phyloP scores from a whole-genome alignment of 306 rosid species.

The Prunus mongolica region DNA sequence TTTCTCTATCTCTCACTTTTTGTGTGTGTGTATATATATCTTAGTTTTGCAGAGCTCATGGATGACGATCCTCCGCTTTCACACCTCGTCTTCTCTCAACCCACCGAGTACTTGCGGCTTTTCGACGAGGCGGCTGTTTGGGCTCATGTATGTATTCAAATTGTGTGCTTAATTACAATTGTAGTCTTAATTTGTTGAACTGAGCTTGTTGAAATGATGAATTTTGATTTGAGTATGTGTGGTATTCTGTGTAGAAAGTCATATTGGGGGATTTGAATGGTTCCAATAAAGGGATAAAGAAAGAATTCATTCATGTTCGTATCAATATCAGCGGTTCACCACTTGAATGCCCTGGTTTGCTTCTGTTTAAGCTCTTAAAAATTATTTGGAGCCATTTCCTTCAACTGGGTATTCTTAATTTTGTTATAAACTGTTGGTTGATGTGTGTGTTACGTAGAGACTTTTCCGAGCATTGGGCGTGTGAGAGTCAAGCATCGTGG shows the following conservation, averaged over 20 bases:
- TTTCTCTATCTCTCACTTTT: neutral
- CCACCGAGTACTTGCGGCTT: constrained; percentile 47
- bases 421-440: neutral
- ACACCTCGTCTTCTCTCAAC: constrained; percentile 54
- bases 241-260: constrained; percentile 42
- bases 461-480: constrained; percentile 81
- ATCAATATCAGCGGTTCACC: constrained; percentile 67
- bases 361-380: neutral
- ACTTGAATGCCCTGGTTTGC: constrained; percentile 68
- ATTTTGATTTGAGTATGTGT: constrained; percentile 20
- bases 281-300: constrained; percentile 34
- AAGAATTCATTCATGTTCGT: constrained; percentile 71
- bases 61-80: constrained; percentile 62
- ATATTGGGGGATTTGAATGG: constrained; percentile 48
- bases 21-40: neutral
- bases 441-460: constrained; percentile 40
- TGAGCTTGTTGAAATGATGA: neutral
- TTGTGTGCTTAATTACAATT: neutral
- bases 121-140: constrained; percentile 78
- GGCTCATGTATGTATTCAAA: constrained; percentile 51
- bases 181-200: neutral
- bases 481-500: constrained; percentile 84
- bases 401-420: neutral
- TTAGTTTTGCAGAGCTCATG: constrained; percentile 73
- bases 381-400: neutral